Conservation (phyloP, 2,329 filamentous ascomycete genomes). For the Phaeosphaeria sp. region DNA sequence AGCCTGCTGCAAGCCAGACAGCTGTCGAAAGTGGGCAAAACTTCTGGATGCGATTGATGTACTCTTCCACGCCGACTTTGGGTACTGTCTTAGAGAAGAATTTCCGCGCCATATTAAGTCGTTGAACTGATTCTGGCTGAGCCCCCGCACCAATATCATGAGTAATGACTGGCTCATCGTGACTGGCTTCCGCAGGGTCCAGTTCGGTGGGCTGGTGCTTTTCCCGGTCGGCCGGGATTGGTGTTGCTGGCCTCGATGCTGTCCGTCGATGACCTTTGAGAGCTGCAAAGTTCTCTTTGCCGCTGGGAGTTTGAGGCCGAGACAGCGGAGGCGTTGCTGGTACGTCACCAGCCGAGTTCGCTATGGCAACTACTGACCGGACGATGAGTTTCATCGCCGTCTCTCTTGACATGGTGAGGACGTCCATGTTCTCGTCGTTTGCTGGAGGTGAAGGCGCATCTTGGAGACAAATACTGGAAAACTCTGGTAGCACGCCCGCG, state of each 20-base stretch:
- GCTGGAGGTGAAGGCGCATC: slow-evolving; percentile 48
- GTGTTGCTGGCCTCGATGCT: slow-evolving; percentile 47
- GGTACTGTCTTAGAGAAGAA: slow-evolving; percentile 92
- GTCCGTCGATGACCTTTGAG: slow-evolving; percentile 40
- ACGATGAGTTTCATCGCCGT: slow-evolving; percentile 82
- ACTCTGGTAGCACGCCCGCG: slow-evolving; percentile 48
- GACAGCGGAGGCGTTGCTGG: slow-evolving; percentile 78
- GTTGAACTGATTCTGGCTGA: slow-evolving; percentile 77
- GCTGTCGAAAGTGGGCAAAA: slow-evolving; percentile 94
- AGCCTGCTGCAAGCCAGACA: slow-evolving; percentile 87
- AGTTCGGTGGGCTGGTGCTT: slow-evolving; percentile 49
- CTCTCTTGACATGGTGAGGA: slow-evolving; percentile 74
- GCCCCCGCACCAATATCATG: slow-evolving; percentile 65
- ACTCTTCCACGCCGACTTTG: slow-evolving; percentile 81
- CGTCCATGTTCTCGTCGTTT: slow-evolving; percentile 63
- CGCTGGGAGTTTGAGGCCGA: slow-evolving; percentile 63
- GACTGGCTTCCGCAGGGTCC: slow-evolving; percentile 58
- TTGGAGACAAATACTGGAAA: slow-evolving; percentile 38
- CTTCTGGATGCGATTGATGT: slow-evolving; percentile 83
- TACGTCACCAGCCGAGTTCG: slow-evolving; percentile 76
- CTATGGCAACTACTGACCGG: slow-evolving; percentile 63
- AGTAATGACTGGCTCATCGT: slow-evolving; percentile 56
- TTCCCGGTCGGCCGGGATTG: slow-evolving; percentile 50
- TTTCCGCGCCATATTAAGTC: slow-evolving; percentile 84
- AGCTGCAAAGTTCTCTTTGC: slow-evolving; percentile 36